Evolutionary conservation across 108 stramenopile genomes (phyloP).

Genomic region (Stephanodiscus triporus): DNA sequence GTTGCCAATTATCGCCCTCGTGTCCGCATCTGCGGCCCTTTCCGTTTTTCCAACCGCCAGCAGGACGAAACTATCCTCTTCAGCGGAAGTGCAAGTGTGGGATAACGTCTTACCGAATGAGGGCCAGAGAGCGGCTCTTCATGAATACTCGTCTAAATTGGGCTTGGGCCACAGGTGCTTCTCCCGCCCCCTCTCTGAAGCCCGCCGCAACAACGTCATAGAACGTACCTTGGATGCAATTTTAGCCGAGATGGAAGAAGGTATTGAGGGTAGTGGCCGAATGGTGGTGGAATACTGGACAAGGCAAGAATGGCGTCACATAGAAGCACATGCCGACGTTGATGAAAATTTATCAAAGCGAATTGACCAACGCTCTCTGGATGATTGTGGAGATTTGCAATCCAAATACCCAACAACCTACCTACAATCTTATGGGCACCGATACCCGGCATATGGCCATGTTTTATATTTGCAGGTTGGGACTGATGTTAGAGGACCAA

Average conservation of each 20-base stretch:
- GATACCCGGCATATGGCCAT: constrained; percentile 73
- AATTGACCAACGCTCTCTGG: constrained; percentile 22
- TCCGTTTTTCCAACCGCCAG: not conserved
- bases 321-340: constrained; percentile 82
- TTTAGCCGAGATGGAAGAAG: constrained; percentile 42
- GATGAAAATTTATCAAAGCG: constrained; percentile 66
- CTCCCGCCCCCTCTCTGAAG: constrained; percentile 27
- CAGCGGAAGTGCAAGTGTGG: constrained; percentile 38
- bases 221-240: constrained; percentile 53
- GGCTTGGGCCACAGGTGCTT: constrained; percentile 52
- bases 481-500: constrained; percentile 66
- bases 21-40: not conserved
- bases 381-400: constrained; percentile 15
- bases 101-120: constrained; percentile 41
- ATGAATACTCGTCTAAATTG: constrained; percentile 27
- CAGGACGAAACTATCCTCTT: not conserved
- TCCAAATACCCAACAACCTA: constrained; percentile 39
- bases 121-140: constrained; percentile 24
- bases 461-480: constrained; percentile 77
- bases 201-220: constrained; percentile 23
- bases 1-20: not conserved
- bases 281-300: constrained; percentile 76
- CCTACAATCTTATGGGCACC: constrained; percentile 21
- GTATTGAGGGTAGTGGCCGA: not conserved
- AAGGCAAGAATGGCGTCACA: constrained; percentile 71